These are phyloP conservation scores for Gnomoniopsis smithogilvyi DNA, from an alignment of 2,329 filamentous ascomycete genomes.

Conservation along the genomic window DNA sequence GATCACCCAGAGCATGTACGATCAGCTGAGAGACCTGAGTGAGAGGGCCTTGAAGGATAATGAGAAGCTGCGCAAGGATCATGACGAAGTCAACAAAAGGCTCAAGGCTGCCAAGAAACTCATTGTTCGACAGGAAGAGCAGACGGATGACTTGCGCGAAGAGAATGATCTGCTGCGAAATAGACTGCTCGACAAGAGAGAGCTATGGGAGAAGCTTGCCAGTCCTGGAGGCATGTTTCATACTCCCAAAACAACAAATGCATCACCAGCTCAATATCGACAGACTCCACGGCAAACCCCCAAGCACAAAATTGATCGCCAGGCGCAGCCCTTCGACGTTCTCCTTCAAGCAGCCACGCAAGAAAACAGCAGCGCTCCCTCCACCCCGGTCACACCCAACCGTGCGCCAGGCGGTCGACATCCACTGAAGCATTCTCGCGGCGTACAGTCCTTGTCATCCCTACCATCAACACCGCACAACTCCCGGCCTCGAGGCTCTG, in stretches of 20 bases:
- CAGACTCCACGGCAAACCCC: slow-evolving; percentile 51
- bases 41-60: slow-evolving; percentile 67
- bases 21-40: slow-evolving; percentile 63
- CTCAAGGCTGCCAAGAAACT: slow-evolving; percentile 73
- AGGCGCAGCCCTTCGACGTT: slow-evolving; percentile 68
- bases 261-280: slow-evolving; percentile 41
- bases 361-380: slow-evolving; percentile 70
- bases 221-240: slow-evolving; percentile 70
- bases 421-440: slow-evolving; percentile 65
- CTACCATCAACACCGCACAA: slow-evolving; percentile 71
- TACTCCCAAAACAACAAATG: slow-evolving; percentile 51
- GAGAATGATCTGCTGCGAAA: slow-evolving; percentile 75
- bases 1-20: slow-evolving; percentile 50
- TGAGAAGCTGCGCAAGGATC: slow-evolving; percentile 60
- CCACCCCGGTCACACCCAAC: slow-evolving; percentile 57
- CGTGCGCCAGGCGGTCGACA: slow-evolving; percentile 42
- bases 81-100: slow-evolving; percentile 59
- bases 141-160: slow-evolving; percentile 66
- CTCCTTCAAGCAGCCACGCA: slow-evolving; percentile 79
- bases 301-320: slow-evolving; percentile 35
- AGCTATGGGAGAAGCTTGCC: slow-evolving; percentile 77
- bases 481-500: slow-evolving; percentile 44
- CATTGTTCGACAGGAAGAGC: slow-evolving; percentile 74
- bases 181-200: slow-evolving; percentile 84
- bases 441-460: slow-evolving; percentile 80